Evolutionary conservation across 768 basidiomycete species (phyloP), one percentile per base, ranked within the genome.

Genomic region (Porpolomopsis calyptriformis): DNA sequence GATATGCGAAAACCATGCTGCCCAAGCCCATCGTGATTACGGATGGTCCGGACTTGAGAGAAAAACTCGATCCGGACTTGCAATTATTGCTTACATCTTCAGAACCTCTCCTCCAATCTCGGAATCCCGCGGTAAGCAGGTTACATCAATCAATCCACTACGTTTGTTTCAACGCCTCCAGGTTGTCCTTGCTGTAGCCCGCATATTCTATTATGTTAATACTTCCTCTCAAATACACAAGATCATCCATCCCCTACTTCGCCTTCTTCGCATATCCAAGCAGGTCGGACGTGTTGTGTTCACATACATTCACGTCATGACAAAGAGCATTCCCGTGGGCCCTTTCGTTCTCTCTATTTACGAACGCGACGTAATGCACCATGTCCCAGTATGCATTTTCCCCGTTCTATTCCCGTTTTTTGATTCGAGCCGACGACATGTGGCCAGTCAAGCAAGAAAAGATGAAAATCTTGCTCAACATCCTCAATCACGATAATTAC

Each of bases 1-100:
- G 86, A 48, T 99, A 99, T 58, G 86, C 78, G 2, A 68, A 93
- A 42, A 76, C 73, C 0, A 93, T 94, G 89, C 70, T 96, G 25
- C 74, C 77, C 1, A 69, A 80, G 50, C 82, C 88, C 8, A 62
- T 60, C 1, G 53, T 63, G 16, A 58, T 62, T 7, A 59, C 56
- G 3, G 63, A 60, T 6, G 55, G 43, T 9, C 61, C 56, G 25
- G 50, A 40, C 18, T 31, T 43, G n/a, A 43, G 50, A 11, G 76
- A 78, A 48, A 82, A 89, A 36, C 57, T 85, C 10, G 94, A 97
- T 58, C 59, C 67, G 29, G 94, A 97, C 60, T 62, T 93, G 27
- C 73, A 80, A 48, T 67, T 97, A 37, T 70, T 94, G 7, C 61
- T 96, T 19, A 69, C 71, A 7, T 81, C 76, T 23, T 69, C 79